Base-by-base conservation (phyloP, 2,329 filamentous ascomycete species). In the Curvularia eragrostidis region DNA sequence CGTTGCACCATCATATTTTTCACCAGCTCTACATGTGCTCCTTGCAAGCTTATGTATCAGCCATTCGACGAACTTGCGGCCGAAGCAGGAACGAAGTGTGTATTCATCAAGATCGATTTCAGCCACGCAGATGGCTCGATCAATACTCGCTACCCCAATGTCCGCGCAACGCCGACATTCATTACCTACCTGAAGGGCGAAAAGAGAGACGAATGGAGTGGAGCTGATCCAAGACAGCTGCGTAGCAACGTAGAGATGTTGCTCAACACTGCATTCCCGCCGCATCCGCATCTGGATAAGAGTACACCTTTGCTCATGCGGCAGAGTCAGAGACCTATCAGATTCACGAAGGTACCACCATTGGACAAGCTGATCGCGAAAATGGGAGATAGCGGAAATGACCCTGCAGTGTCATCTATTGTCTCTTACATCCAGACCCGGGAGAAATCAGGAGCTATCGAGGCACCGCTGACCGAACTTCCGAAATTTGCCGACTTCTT, bases 1-100 rank as follows among this genome's bases (percentile, higher is more conserved):
- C 88, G 89, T 0, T 92, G 89, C 59, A 91, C 91, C 0, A 85
- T 94, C 36, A 84, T 97, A 55, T 97, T 97, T 81, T 98, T 98
- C 79, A 97, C 94, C 0, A 96, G 91, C 3, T 86, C 90, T 2
- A 95, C 89, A 2, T 97, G 93, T 71, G 85, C 87, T 0, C 93
- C 93, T 0, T 97, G 94, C 83, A 94, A 90, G 75, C 78, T 87
- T 15, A 84, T 94, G 2, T 96, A 97, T 68, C 91, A 93, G 1
- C 78, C 89, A 0, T 98, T 91, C 69, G 90, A 96, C 59, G 83
- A 91, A 63, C 81, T 97, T 0, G 93, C 93, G 1, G 85, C 84
- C 24, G 89, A 96, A 72, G 83, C 88, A 26, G 88, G 85, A 1
- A 79, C 84, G 30, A 88, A 88, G 65, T 88, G 87, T 3, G 80